phyloP scores from a whole-genome alignment of 306 rosid species.

The Rosa chinensis region DNA sequence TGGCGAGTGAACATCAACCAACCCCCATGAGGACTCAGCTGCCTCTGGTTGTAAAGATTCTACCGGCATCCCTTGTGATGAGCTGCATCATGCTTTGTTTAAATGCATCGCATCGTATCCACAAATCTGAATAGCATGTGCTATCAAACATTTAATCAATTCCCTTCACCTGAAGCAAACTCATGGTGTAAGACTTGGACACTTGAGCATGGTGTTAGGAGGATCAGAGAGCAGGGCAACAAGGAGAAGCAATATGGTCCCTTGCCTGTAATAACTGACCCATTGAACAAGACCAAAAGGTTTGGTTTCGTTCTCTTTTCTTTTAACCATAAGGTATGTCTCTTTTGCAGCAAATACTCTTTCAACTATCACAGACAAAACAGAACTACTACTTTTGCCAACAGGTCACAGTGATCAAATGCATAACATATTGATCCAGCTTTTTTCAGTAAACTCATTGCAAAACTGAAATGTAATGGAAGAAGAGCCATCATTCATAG shows the following conservation, averaged over 20 bases:
- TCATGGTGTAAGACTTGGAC: background rate
- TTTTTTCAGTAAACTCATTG: background rate
- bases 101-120: background rate
- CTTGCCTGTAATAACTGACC: background rate
- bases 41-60: background rate
- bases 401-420: background rate
- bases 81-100: background rate
- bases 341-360: background rate
- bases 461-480: background rate
- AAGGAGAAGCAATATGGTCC: background rate
- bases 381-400: background rate
- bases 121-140: background rate
- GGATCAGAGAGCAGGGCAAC: background rate
- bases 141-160: background rate
- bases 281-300: background rate
- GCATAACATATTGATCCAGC: background rate
- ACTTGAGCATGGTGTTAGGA: background rate
- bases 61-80: background rate
- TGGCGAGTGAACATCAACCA: background rate
- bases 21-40: background rate
- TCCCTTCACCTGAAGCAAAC: background rate
- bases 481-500: slow-evolving; percentile 13
- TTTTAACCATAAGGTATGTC: background rate
- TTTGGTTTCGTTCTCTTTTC: background rate
- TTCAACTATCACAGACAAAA: background rate